Evolutionary conservation across 73 alveolate genomes (phyloP), one percentile per base, ranked within the genome.

Genomic region (Durusdinium trenchii): DNA sequence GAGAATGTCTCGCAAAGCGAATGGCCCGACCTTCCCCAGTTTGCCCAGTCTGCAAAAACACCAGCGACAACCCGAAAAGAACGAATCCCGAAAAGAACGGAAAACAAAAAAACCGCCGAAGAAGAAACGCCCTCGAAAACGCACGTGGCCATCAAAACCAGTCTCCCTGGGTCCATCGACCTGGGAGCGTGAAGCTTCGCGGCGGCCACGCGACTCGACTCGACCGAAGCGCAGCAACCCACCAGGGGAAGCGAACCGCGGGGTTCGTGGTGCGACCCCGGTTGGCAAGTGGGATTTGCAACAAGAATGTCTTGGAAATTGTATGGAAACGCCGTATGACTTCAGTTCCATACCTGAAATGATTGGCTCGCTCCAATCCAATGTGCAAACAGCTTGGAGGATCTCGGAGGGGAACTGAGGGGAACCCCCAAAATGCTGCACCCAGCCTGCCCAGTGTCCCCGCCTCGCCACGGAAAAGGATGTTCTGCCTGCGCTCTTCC

Each of bases 401-500:
- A 20, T 9, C 64, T 20, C 9, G 64, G 64, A 54, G 9, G 64
- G 64, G 28, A 9, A 54, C 20, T 54, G 64, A 12, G 9, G 64
- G 64, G 28, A 9, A 54, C 20, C 64, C 64, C 64, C 64, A 20
- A 9, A 54, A 54, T 12, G 64, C 20, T 54, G 28, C 20, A 20
- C 12, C 89, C 64, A 6, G 76, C 94, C 94, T 83, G 76, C 75
- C 94, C 94, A 35, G 28, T n/a, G 73, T 36, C 97, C 97, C 97
- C 52, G 97, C 97, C 97, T 91, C 84, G 75, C 97, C 97, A 32
- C 89, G 97, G 89, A 91, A 91, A 35, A 91, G 97, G 86, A 91
- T 69, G 76, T 76, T 69, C 97, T 91, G 97, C 60, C 60, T 75
- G 69, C 97, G 97, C 89, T 91, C 97, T 76, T 91, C 97, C 62